Conservation (phyloP, 208 protist species). For the Naegleria gruberi region DNA sequence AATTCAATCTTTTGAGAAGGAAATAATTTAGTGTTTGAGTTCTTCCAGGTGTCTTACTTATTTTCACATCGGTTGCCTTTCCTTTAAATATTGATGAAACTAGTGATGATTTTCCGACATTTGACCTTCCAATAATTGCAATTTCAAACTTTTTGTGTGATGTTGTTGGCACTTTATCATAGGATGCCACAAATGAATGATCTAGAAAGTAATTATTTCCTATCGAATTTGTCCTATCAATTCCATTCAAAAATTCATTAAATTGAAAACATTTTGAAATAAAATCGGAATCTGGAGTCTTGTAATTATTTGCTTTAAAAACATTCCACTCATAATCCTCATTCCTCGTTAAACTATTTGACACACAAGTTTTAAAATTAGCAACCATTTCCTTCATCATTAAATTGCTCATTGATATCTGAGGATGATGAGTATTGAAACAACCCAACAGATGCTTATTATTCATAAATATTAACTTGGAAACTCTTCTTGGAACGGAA, state of each 20-base stretch:
- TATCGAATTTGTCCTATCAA: too few species aligned
- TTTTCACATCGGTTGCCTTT: neutral
- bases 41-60: neutral
- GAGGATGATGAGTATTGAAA: too few species aligned
- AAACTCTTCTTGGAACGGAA: too few species aligned
- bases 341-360: neutral
- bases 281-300: neutral
- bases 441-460: too few species aligned
- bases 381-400: too few species aligned
- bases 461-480: too few species aligned
- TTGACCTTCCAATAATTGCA: slow-evolving; percentile 11
- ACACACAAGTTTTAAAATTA: too few species aligned
- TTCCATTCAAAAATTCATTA: neutral
- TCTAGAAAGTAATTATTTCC: neutral
- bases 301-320: neutral
- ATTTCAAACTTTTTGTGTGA: neutral
- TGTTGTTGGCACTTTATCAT: neutral
- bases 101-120: neutral
- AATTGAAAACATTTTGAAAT: neutral
- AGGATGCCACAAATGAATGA: neutral
- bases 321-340: neutral
- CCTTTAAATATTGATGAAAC: neutral
- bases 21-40: slow-evolving; percentile 15
- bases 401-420: too few species aligned
- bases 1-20: neutral